Percentiles rank a stretch among this genome's conserved stretches.
These are phyloP conservation scores for Phytophthora sojae DNA, from an alignment of 352 stramenopile species.

Conservation along the genomic window DNA sequence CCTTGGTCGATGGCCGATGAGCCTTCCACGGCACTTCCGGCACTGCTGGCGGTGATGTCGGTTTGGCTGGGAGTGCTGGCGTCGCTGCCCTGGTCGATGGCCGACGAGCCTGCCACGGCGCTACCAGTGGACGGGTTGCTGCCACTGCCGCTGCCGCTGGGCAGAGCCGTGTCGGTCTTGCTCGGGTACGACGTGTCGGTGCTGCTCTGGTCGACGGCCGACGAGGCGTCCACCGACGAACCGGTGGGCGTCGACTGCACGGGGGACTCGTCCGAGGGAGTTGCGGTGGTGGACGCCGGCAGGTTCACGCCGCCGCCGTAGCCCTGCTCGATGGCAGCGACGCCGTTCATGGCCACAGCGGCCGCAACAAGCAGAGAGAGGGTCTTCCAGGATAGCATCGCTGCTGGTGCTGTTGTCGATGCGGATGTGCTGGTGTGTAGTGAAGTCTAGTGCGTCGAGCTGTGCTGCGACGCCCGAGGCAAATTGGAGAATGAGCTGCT, in stretches of 20 bases:
- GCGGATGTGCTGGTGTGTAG: background rate
- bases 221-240: conserved; percentile 21
- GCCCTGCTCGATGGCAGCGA: conserved; percentile 28
- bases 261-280: conserved; percentile 19
- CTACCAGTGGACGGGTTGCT: conserved; percentile 11
- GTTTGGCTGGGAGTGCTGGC: conserved; percentile 8
- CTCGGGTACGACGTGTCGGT: conserved; percentile 9
- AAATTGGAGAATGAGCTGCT: conserved; percentile 35
- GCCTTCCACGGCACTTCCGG: conserved; percentile 20
- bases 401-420: background rate
- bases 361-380: conserved; percentile 29
- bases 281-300: conserved; percentile 15
- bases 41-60: conserved; percentile 14
- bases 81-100: conserved; percentile 15
- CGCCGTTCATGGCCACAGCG: conserved; percentile 34
- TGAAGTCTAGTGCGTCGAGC: background rate
- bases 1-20: conserved; percentile 23
- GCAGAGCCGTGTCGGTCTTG: conserved; percentile 29
- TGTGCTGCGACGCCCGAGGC: conserved; percentile 12
- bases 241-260: conserved; percentile 10
- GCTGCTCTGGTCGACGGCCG: conserved; percentile 11
- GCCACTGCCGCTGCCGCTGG: conserved; percentile 21
- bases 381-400: conserved; percentile 33
- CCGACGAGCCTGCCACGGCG: conserved; percentile 19
- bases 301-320: conserved; percentile 23